Evolutionary conservation across 73 alveolate species (phyloP).

Genomic region (Paramecium caudatum): DNA sequence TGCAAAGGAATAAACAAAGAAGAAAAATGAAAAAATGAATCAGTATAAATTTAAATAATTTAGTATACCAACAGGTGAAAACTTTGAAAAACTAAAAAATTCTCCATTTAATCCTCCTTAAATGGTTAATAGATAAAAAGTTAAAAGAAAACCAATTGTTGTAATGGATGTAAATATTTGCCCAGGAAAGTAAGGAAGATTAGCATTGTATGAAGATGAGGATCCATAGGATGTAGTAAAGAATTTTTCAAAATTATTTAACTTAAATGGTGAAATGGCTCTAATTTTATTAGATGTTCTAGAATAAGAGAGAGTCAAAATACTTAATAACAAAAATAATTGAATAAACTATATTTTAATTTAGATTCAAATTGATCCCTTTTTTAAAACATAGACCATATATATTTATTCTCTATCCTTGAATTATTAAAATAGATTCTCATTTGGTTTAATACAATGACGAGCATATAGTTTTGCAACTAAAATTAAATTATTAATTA

Average conservation of each 20-base stretch:
- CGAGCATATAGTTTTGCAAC: not conserved
- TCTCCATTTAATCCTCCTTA: slow-evolving; percentile 62
- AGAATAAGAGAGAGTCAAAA: slow-evolving; percentile 28
- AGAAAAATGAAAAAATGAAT: slow-evolving; percentile 24
- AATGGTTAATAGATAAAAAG: slow-evolving; percentile 27
- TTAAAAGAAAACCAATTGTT: slow-evolving; percentile 53
- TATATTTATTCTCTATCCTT: slow-evolving; percentile 32
- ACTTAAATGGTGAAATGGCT: slow-evolving; percentile 38
- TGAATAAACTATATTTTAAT: not conserved
- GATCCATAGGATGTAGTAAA: slow-evolving; percentile 42
- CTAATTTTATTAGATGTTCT: slow-evolving; percentile 14
- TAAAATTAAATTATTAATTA: not conserved
- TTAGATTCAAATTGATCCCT: not conserved
- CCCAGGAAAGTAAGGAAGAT: slow-evolving; percentile 66
- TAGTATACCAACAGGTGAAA: slow-evolving; percentile 51
- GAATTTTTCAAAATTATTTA: slow-evolving; percentile 44
- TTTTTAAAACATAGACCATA: slow-evolving; percentile 6
- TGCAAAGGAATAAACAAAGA: not conserved
- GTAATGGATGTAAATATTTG: slow-evolving; percentile 64
- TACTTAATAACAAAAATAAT: not conserved
- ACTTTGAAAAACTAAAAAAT: slow-evolving; percentile 43
- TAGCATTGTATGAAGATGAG: slow-evolving; percentile 61
- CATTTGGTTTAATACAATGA: not conserved
- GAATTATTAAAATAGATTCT: not conserved
- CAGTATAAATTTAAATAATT: not conserved